These are phyloP conservation scores for Cucurbita maxima DNA, from an alignment of 306 rosid genomes.

Conservation along the genomic window DNA sequence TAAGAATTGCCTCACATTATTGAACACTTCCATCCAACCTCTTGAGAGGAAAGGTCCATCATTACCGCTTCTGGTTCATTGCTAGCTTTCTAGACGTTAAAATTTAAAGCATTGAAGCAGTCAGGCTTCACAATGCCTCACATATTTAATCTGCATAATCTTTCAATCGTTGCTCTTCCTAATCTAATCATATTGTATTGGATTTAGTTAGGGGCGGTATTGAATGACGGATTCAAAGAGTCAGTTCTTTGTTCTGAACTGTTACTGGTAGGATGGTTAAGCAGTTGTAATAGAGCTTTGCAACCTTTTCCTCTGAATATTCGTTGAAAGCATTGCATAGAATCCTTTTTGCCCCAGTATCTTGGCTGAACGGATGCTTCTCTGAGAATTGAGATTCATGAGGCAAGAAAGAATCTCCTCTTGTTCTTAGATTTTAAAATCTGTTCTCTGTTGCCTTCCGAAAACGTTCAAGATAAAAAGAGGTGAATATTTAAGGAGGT, in stretches of 20 bases:
- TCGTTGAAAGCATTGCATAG: background rate
- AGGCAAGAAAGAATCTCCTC: no score
- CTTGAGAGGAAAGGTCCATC: no score
- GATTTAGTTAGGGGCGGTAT: background rate
- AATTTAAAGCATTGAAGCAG: background rate
- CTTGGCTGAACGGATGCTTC: background rate
- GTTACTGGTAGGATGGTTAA: background rate
- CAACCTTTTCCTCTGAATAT: background rate
- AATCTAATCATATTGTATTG: background rate
- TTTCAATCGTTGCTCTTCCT: background rate
- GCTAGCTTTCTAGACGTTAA: background rate
- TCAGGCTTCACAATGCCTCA: background rate
- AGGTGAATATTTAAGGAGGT: background rate
- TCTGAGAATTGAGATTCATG: no score
- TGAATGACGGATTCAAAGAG: background rate
- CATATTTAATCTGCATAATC: background rate
- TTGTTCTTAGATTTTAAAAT: no score
- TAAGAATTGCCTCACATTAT: no score
- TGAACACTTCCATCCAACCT: no score
- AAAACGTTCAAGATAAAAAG: background rate
- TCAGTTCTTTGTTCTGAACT: background rate
- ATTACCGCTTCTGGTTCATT: background rate
- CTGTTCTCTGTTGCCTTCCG: no score
- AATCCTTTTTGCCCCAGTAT: background rate
- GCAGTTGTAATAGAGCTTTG: background rate